phyloP scores from a whole-genome alignment of 306 rosid species.

The Ziziphus jujuba region DNA sequence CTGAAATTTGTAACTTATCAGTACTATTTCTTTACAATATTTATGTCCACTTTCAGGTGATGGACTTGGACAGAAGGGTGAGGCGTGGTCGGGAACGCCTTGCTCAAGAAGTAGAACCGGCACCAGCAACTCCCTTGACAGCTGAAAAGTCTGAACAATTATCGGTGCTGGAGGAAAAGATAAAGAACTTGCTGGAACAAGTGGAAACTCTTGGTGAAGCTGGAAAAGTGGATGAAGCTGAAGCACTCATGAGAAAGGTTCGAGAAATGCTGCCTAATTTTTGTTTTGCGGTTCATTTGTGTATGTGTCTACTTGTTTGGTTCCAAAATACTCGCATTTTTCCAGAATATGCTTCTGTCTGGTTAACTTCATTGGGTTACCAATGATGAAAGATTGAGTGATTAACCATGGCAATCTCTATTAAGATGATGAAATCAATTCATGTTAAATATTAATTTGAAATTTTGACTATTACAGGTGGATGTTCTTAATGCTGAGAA shows the following conservation, averaged over 20 bases:
- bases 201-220: constrained; percentile 98
- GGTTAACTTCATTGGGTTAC: neutral
- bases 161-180: constrained; percentile 88
- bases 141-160: constrained; percentile 85
- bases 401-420: neutral
- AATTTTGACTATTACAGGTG: constrained; percentile 53
- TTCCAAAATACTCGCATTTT: neutral
- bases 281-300: neutral
- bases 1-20: neutral
- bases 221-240: constrained; percentile 99
- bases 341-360: neutral
- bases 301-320: neutral
- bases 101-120: constrained; percentile 94
- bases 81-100: constrained; percentile 97
- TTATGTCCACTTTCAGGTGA: constrained; percentile 52
- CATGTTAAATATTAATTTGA: constrained; percentile 2
- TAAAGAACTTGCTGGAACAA: constrained; percentile 94
- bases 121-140: constrained; percentile 79
- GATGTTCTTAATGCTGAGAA: constrained; percentile 86
- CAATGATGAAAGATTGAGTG: constrained; percentile 74
- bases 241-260: constrained; percentile 98
- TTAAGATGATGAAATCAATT: neutral
- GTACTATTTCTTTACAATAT: neutral
- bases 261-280: constrained; percentile 13
- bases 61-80: constrained; percentile 97